phyloP scores from a whole-genome alignment of 495 filamentous ascomycete species.

The Penicillium ochrochloron region DNA sequence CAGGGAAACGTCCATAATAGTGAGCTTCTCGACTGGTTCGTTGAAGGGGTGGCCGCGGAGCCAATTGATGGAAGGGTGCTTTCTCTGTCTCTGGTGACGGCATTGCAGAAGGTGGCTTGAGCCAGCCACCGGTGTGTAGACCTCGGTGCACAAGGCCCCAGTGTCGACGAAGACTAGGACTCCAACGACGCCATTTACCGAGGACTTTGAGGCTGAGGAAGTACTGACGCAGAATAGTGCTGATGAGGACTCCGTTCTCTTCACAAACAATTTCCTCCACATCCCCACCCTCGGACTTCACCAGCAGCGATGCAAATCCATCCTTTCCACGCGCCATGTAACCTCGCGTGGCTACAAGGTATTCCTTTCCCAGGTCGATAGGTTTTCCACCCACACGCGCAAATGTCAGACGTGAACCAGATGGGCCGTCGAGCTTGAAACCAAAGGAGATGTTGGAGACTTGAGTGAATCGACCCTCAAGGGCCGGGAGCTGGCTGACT shows the following conservation, averaged over 20 bases:
- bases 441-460: conserved; percentile 78
- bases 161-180: conserved; percentile 58
- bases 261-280: conserved; percentile 80
- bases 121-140: conserved; percentile 49
- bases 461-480: conserved; percentile 77
- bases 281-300: conserved; percentile 68
- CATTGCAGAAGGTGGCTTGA: conserved; percentile 39
- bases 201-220: conserved; percentile 83
- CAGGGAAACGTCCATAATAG: conserved; percentile 52
- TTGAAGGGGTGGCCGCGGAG: conserved; percentile 28
- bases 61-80: conserved; percentile 21
- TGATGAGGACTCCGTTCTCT: conserved; percentile 84
- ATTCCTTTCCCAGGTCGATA: conserved; percentile 62
- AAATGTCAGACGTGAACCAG: conserved; percentile 64
- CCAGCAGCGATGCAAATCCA: conserved; percentile 74
- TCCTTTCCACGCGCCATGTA: conserved; percentile 91
- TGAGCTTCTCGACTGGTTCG: conserved; percentile 33
- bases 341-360: conserved; percentile 74
- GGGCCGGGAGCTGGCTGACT: conserved; percentile 75
- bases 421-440: conserved; percentile 63
- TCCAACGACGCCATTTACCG: conserved; percentile 73
- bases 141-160: conserved; percentile 65
- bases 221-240: conserved; percentile 83
- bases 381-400: conserved; percentile 62
- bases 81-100: conserved; percentile 39